Percentiles rank a stretch among this genome's conserved stretches.
phyloP scores from a whole-genome alignment of 306 rosid genomes.

The Medicago lupulina region DNA sequence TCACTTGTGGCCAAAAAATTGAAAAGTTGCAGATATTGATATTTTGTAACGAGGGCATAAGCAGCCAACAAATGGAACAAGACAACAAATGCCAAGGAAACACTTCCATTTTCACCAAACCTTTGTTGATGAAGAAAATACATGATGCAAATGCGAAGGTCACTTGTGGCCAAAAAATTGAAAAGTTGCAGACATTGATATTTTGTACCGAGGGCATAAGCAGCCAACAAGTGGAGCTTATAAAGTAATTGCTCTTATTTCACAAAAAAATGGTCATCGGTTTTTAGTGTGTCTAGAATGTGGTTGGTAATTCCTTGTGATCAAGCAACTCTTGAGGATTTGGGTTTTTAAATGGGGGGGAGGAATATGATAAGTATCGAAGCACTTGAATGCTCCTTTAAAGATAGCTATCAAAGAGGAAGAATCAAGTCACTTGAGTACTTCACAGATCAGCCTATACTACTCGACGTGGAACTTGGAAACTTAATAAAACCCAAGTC shows the following conservation, averaged over 20 bases:
- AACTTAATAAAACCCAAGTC: too few species aligned
- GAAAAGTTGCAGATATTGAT: not conserved
- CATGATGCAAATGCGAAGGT: not conserved
- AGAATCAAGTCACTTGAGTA: too few species aligned
- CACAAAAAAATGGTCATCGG: not conserved
- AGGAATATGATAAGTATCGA: not conserved
- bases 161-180: not conserved
- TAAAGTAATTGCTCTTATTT: not conserved
- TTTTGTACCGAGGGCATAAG: not conserved
- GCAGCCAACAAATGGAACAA: not conserved
- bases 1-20: not conserved
- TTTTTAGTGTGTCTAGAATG: constrained; percentile 2
- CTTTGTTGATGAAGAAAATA: not conserved
- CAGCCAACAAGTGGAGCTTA: not conserved
- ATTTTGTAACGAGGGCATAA: not conserved
- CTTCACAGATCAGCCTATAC: too few species aligned
- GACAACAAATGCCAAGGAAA: not conserved
- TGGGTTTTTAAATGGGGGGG: constrained; percentile 6
- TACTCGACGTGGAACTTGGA: too few species aligned
- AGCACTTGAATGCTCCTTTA: too few species aligned
- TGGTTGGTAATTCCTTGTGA: not conserved
- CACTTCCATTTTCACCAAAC: not conserved
- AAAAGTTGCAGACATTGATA: not conserved
- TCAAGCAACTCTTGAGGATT: not conserved
- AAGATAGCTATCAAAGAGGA: too few species aligned